Base-by-base conservation (phyloP, 768 basidiomycete species). In the Exidia glandulosa region DNA sequence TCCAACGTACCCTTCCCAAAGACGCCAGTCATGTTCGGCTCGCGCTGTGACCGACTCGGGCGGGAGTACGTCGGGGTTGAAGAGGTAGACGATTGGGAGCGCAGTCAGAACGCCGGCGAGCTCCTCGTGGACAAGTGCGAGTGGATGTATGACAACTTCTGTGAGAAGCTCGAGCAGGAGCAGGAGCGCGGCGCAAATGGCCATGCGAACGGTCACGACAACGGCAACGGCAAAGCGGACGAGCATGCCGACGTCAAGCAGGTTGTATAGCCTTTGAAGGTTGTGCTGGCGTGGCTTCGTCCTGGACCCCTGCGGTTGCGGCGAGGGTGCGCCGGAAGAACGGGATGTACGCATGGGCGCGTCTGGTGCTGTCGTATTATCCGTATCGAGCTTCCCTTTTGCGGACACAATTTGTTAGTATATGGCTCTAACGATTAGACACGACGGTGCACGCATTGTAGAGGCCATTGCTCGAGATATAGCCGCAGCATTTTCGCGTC, bases 391-490 rank as follows among this genome's bases (percentile, higher is more conserved):
- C 9, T 13, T 29, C 25, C 50, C 30, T 54, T 54, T 23, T 45
- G 41, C 16, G 6, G 19, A 19, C 41, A 10, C 23, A 6, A n/a
- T n/a, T n/a, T n/a, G 41, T 45, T 23, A 45, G 41, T 2, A 19
- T 6, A 1, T 14, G 6, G 5, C 41, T 3, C 19, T 45, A 7
- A 36, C 7, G 16, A 1, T 19, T 29, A 19, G 2, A 10, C 12
- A 29, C 9, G 23, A 9, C 54, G n/a, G 87, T 89, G 63, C 94
- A 96, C 1, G 94, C 94, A 70, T 94, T 94, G 69, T 93, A 94
- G n/a, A 99, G 74, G n/a, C 87, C 85, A 64, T 98, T 96, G 63
- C 91, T 94, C 2, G 94, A 89, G 78, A 98, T 94, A 70, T 94
- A 94, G 2, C 94, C 94, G 65, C 96, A 99, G 54, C 92, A 79